These are phyloP conservation scores for Penicillium diatomitis DNA, from an alignment of 495 filamentous ascomycete species.

Conservation along the genomic window DNA sequence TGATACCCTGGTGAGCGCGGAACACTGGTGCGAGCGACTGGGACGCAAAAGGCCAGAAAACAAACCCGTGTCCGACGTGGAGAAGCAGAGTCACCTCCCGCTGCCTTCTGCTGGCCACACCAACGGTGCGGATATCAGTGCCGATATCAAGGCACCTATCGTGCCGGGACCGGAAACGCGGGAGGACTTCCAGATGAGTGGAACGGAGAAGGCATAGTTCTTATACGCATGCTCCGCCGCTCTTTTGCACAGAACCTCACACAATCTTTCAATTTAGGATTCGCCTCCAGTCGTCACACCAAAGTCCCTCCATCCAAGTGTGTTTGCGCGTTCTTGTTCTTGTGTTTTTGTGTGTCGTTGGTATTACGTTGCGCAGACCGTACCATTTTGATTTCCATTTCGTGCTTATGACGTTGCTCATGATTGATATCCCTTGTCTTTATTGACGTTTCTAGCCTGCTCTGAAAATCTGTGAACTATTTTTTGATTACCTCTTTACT, in stretches of 20 bases:
- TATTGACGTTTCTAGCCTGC: background rate
- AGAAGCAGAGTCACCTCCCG: conserved; percentile 15
- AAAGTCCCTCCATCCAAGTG: too few species aligned
- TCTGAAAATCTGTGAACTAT: too few species aligned
- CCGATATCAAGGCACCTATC: conserved; percentile 31
- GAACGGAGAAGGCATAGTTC: conserved; percentile 25
- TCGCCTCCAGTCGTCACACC: too few species aligned
- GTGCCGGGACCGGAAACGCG: conserved; percentile 14
- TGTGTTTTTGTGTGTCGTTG: too few species aligned
- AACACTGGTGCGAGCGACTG: conserved; percentile 74
- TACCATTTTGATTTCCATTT: too few species aligned
- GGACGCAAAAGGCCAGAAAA: conserved; percentile 43
- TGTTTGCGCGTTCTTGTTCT: too few species aligned
- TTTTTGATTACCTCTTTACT: too few species aligned
- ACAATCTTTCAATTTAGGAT: too few species aligned
- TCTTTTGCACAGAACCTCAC: too few species aligned
- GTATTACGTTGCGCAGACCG: too few species aligned
- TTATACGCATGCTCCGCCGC: too few species aligned
- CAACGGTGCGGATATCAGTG: conserved; percentile 24
- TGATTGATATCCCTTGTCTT: conserved; percentile 22
- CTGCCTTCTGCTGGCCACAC: conserved; percentile 8
- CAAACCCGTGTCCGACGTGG: conserved; percentile 16
- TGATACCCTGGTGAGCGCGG: conserved; percentile 75
- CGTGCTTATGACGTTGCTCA: background rate
- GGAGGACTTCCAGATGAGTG: conserved; percentile 33